Conservation (phyloP, 1,139 yeast genomes). For the Debaryomycetaceae sp. region DNA sequence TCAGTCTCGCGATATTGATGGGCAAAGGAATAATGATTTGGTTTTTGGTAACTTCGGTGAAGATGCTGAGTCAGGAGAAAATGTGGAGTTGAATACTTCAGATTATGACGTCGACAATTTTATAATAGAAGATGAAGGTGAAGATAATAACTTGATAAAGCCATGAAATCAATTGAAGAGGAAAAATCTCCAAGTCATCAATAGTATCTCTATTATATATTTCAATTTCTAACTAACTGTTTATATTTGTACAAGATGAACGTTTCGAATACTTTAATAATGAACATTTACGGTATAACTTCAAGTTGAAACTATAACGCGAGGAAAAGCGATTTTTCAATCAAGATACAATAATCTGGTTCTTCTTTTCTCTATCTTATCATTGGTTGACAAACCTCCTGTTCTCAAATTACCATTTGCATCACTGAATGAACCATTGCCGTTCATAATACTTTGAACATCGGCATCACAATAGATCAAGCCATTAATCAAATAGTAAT, state of each 20-base stretch:
- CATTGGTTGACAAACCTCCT: slow-evolving; percentile 26
- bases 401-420: slow-evolving; percentile 17
- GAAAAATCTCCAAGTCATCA: neutral
- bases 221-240: neutral
- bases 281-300: neutral
- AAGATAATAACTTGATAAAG: slow-evolving; percentile 1
- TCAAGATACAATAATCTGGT: slow-evolving; percentile 40
- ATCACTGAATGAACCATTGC: slow-evolving; percentile 19
- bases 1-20: slow-evolving; percentile 7
- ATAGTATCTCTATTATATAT: neutral
- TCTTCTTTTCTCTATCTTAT: slow-evolving; percentile 43
- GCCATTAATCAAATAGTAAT: slow-evolving; percentile 55
- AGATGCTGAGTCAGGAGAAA: slow-evolving; percentile 25
- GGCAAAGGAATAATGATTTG: slow-evolving; percentile 26
- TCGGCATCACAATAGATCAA: slow-evolving; percentile 50
- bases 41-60: slow-evolving; percentile 43
- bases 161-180: neutral
- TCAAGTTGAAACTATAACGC: neutral
- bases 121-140: slow-evolving; percentile 31
- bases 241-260: neutral
- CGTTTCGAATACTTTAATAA: neutral
- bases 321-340: slow-evolving; percentile 5
- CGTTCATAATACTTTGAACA: slow-evolving; percentile 27
- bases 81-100: slow-evolving; percentile 31
- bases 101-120: slow-evolving; percentile 38